Conservation (phyloP, 225 moss, liverwort and hornwort species). For the Ulota crispa region DNA sequence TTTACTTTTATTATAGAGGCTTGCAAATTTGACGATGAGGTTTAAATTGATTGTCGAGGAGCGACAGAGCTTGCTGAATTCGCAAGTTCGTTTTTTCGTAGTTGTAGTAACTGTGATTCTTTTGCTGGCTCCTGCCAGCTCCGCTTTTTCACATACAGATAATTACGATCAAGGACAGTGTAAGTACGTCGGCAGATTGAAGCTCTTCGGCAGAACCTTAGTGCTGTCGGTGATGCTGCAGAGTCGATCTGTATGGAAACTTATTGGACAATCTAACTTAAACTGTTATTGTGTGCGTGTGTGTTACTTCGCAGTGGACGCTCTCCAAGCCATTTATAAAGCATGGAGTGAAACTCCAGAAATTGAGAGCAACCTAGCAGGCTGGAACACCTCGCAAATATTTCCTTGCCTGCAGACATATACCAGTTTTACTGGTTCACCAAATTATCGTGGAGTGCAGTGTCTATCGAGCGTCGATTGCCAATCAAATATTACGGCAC, state of each 20-base stretch:
- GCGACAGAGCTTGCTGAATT: neutral
- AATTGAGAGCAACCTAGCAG: conserved; percentile 3
- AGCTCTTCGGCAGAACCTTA: neutral
- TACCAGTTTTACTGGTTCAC: accelerated
- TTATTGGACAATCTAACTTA: neutral
- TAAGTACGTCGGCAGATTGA: conserved; percentile 10
- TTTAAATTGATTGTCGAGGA: neutral
- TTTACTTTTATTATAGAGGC: neutral
- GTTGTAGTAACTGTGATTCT: neutral
- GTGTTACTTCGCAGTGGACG: neutral
- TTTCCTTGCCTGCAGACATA: neutral
- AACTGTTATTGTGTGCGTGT: neutral
- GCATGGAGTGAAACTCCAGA: neutral
- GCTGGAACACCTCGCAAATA: neutral
- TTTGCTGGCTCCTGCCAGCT: neutral
- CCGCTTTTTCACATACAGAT: neutral
- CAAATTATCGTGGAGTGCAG: conserved; percentile 10
- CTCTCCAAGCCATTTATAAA: neutral
- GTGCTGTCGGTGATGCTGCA: neutral
- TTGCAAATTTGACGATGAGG: neutral
- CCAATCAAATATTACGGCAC: accelerated
- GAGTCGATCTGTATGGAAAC: neutral
- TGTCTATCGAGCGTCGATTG: neutral
- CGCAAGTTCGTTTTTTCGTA: neutral
- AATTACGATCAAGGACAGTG: accelerated